Conservation (phyloP, 306 rosid species). For the Prunus fruticosa region DNA sequence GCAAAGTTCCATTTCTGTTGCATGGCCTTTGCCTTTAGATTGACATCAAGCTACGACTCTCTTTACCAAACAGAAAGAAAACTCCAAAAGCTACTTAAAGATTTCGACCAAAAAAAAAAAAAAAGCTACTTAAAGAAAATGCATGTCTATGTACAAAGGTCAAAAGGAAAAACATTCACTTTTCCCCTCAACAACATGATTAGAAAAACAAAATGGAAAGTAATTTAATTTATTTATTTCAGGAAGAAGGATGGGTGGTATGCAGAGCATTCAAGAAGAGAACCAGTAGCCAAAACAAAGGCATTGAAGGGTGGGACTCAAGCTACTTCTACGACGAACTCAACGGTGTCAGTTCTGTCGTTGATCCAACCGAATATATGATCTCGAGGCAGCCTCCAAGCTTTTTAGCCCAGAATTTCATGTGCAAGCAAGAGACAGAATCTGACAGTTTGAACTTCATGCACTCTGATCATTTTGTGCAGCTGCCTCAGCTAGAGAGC, state of each 20-base stretch:
- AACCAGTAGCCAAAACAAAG: slow-evolving; percentile 52
- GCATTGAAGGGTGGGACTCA: slow-evolving; percentile 64
- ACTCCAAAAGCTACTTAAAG: slow-evolving; percentile 26
- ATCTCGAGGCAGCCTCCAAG: slow-evolving; percentile 49
- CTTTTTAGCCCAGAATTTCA: slow-evolving; percentile 33
- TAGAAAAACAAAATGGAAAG: background rate
- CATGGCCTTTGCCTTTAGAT: slow-evolving; percentile 20
- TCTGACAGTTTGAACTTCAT: slow-evolving; percentile 45
- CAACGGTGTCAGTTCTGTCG: slow-evolving; percentile 27
- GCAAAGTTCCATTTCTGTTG: slow-evolving; percentile 21
- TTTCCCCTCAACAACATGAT: background rate
- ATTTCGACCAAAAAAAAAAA: too few species aligned
- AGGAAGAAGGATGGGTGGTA: slow-evolving; percentile 99
- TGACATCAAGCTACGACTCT: slow-evolving; percentile 33
- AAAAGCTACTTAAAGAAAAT: slow-evolving; percentile 27
- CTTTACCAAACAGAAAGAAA: slow-evolving; percentile 32
- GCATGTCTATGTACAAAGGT: slow-evolving; percentile 3
- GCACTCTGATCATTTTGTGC: slow-evolving; percentile 47
- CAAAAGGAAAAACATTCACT: background rate
- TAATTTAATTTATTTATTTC: background rate
- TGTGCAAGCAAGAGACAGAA: slow-evolving; percentile 83
- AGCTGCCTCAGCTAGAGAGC: slow-evolving; percentile 77
- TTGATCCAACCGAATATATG: slow-evolving; percentile 56
- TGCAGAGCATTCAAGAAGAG: slow-evolving; percentile 96
- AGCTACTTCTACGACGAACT: slow-evolving; percentile 66